Percentiles rank a stretch among this genome's conserved stretches.
These are phyloP conservation scores for Pelargonium nanum DNA, from an alignment of 345 rosid species.

Conservation along the genomic window DNA sequence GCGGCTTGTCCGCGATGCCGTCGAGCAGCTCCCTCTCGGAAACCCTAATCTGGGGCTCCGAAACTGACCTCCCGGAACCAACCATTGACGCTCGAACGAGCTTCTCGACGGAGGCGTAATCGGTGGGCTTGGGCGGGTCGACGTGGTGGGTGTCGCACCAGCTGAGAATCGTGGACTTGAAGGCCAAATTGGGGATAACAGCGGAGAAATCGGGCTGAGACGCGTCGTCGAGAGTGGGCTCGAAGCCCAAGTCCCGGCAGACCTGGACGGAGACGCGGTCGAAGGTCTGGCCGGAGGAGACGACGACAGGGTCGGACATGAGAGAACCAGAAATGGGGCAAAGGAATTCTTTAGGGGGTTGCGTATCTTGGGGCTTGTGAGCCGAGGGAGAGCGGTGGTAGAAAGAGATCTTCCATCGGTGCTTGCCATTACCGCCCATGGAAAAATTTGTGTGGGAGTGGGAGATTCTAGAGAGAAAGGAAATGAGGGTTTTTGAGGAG, in stretches of 20 bases:
- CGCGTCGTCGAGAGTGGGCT: slow-evolving; percentile 8
- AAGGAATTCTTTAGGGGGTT: slow-evolving; percentile 21
- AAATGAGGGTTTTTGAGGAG: too few species aligned
- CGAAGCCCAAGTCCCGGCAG: slow-evolving; percentile 17
- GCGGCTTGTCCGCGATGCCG: slow-evolving; percentile 44
- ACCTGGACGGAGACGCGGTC: slow-evolving; percentile 27
- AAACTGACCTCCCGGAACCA: not conserved
- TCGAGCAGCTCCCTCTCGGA: slow-evolving; percentile 60
- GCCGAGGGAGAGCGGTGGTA: slow-evolving; percentile 5
- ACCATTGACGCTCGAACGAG: slow-evolving; percentile 31
- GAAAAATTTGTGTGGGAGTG: not conserved
- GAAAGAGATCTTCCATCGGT: slow-evolving; percentile 3
- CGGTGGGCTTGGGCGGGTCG: slow-evolving; percentile 31
- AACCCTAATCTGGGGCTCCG: slow-evolving; percentile 30
- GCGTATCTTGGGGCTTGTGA: slow-evolving; percentile 1
- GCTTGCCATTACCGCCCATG: slow-evolving; percentile 11
- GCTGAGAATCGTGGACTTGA: slow-evolving; percentile 18
- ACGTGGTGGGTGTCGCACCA: slow-evolving; percentile 21
- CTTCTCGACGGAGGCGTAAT: slow-evolving; percentile 41
- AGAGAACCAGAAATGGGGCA: slow-evolving; percentile 26
- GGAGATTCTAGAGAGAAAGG: not conserved
- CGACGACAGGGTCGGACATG: slow-evolving; percentile 31
- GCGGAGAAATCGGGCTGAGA: slow-evolving; percentile 16
- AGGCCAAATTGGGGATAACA: slow-evolving; percentile 18
- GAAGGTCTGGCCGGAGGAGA: slow-evolving; percentile 31